A percentile compares a stretch with the other conserved stretches of the same genome.
These are phyloP conservation scores for Ustilago bromivora DNA, from an alignment of 1,284 basidiomycete genomes.

Conservation along the genomic window DNA sequence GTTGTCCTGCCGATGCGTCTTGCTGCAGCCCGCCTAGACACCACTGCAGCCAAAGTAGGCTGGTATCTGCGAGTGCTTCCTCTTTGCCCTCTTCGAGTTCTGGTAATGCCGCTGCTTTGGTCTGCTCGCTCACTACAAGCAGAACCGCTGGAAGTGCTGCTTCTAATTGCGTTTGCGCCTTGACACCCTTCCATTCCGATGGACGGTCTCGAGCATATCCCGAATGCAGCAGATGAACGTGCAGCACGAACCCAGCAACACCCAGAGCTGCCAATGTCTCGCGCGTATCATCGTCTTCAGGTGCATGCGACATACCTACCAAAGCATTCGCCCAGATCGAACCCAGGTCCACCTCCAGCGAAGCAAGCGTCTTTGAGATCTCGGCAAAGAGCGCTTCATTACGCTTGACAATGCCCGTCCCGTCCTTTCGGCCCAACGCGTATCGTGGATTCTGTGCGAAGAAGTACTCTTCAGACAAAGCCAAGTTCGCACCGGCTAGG, in stretches of 20 bases:
- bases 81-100: slow-evolving; percentile 39
- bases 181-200: slow-evolving; percentile 37
- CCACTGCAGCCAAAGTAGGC: slow-evolving; percentile 51
- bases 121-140: slow-evolving; percentile 37
- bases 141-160: slow-evolving; percentile 41
- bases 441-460: slow-evolving; percentile 29
- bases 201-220: slow-evolving; percentile 38
- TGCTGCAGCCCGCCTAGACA: slow-evolving; percentile 26
- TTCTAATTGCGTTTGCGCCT: slow-evolving; percentile 36
- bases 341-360: slow-evolving; percentile 39
- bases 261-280: slow-evolving; percentile 35
- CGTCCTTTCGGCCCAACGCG: slow-evolving; percentile 9
- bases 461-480: slow-evolving; percentile 39
- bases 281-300: slow-evolving; percentile 32
- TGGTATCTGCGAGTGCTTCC: slow-evolving; percentile 40
- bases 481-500: slow-evolving; percentile 24
- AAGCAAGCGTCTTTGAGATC: slow-evolving; percentile 43
- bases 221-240: slow-evolving; percentile 40
- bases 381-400: slow-evolving; percentile 44
- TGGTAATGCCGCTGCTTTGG: slow-evolving; percentile 35
- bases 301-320: slow-evolving; percentile 28
- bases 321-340: slow-evolving; percentile 38
- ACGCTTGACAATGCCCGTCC: slow-evolving; percentile 26
- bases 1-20: slow-evolving; percentile 18
- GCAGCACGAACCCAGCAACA: slow-evolving; percentile 37